A percentile compares a stretch with the other conserved stretches of the same genome.
phyloP scores from a whole-genome alignment of 148 eudicot species.

The Nepenthes mirabilis region DNA sequence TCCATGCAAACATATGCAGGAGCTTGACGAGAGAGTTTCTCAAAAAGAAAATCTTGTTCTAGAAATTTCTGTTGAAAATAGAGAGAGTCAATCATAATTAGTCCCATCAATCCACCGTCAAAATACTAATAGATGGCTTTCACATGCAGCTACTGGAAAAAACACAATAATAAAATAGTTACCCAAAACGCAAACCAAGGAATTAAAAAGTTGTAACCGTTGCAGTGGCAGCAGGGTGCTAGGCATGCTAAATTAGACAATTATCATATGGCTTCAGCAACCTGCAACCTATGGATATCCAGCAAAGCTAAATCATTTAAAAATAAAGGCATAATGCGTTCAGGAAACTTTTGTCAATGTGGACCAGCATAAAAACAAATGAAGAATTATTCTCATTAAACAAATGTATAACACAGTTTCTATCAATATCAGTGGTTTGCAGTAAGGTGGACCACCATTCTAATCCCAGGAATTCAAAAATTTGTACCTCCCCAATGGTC shows the following conservation, averaged over 20 bases:
- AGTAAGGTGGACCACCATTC: background rate
- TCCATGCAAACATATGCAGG: slow-evolving; percentile 67
- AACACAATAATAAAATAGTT: no score
- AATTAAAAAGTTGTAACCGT: no score
- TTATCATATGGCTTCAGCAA: no score
- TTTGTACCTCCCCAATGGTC: slow-evolving; percentile 65
- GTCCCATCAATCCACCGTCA: background rate
- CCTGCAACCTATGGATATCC: no score
- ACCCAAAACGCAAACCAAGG: no score
- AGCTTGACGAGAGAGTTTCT: slow-evolving; percentile 58
- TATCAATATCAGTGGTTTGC: background rate
- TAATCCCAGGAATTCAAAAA: background rate
- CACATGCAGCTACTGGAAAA: background rate
- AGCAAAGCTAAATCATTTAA: no score
- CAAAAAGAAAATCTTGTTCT: slow-evolving; percentile 66
- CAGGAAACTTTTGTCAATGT: no score
- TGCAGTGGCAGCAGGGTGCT: no score
- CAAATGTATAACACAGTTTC: background rate
- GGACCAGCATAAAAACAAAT: no score
- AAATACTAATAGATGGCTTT: background rate
- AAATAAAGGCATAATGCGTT: no score
- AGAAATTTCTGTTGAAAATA: slow-evolving; percentile 63
- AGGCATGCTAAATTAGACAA: no score
- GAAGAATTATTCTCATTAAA: no score
- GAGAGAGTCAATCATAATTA: slow-evolving; percentile 2